Base-by-base conservation (phyloP, 176 grass and related monocot genomes). In the Neostapfia colusana region DNA sequence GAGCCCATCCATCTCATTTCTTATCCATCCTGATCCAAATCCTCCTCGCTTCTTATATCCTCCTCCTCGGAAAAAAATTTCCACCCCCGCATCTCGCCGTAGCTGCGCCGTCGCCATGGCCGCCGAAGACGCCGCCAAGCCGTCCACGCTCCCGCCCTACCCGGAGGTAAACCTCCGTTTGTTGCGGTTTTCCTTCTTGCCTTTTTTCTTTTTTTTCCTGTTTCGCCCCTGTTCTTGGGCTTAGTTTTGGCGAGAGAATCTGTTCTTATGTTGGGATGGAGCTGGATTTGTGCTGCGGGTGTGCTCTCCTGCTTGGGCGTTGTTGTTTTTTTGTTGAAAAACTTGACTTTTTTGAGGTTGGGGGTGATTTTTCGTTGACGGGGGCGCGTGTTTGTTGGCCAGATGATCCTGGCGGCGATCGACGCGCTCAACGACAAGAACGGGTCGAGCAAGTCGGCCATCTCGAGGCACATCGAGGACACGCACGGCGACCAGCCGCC, bases 401-500 rank as follows among this genome's bases (percentile, higher is more conserved):
- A 97, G 94, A 89, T 92, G 94, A 97, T 97, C 54, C 72, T 93
- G 72, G 81, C 79, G 36, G 94, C 94, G 37, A 56, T 97, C 64
- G 83, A 88, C 1, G 46, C 72, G 8, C 63, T 97, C 2, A 78
- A 85, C 57, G 91, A 93, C 31, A 88, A 89, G 57, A 74, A 16
- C 69, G 94, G 91, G 50, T 89, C 91, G 40, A 91, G 87, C 82
- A 93, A 97, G 83, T 93, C 94, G 27, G 88, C 91, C 28, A 97
- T 97, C 73, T 83, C 91, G 1, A 89, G 76, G 81, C 65, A 81
- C 94, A 97, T 97, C 75, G 94, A 93, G 79, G 67, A 50, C 7
- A 91, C 89, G 76, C 82, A 93, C 62, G 86, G 69, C 6, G 89
- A 89, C 27, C 71, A 87, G 7, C 94, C 91, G 0, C 84, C 90